These are phyloP conservation scores for Sugiyamaella xylanicola DNA, from an alignment of 1,139 yeast genomes.

Conservation along the genomic window DNA sequence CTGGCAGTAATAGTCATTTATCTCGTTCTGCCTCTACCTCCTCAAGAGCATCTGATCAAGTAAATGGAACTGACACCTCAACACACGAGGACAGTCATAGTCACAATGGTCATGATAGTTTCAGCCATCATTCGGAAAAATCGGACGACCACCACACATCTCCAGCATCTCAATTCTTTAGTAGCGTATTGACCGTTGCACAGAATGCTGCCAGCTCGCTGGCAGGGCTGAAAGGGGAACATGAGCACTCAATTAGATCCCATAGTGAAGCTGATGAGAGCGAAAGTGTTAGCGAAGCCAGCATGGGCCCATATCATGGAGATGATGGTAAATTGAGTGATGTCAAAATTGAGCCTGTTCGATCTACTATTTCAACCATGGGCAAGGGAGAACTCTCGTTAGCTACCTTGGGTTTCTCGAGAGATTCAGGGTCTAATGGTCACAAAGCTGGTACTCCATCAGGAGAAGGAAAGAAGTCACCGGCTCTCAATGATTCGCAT, in stretches of 20 bases:
- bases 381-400: constrained; percentile 74
- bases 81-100: neutral
- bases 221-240: constrained; percentile 24
- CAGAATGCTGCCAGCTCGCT: constrained; percentile 41
- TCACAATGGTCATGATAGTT: neutral
- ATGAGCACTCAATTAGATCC: neutral
- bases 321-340: constrained; percentile 9
- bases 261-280: constrained; percentile 10
- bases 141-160: constrained; percentile 23
- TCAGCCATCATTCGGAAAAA: neutral
- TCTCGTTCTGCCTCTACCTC: neutral
- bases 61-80: neutral
- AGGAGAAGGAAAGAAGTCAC: neutral
- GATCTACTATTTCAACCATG: constrained; percentile 56
- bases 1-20: neutral
- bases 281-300: constrained; percentile 4
- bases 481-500: neutral
- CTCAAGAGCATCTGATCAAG: neutral
- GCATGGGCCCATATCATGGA: neutral
- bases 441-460: constrained; percentile 6
- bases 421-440: constrained; percentile 8
- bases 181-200: constrained; percentile 38
- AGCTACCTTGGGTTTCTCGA: constrained; percentile 37
- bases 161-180: constrained; percentile 38
- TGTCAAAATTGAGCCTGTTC: constrained; percentile 36